Evolutionary conservation across 2,329 filamentous ascomycete genomes (phyloP), one percentile per base, ranked within the genome.

Genomic region (Cladosporium oxysporum): DNA sequence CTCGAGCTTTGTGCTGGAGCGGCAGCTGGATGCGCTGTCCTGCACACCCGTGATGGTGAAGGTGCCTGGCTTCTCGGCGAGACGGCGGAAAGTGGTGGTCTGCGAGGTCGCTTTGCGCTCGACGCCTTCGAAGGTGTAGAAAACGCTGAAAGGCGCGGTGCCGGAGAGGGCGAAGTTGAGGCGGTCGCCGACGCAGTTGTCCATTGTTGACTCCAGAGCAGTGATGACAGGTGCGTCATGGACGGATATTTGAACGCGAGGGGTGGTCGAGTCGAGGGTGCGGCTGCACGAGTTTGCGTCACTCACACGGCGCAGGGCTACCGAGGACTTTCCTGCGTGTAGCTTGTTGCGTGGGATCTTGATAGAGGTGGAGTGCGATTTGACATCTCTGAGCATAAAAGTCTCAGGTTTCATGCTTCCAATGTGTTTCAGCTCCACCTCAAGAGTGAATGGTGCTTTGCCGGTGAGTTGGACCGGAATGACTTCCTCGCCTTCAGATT

Each of bases 161-260:
- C 95, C 96, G 1, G 92, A 92, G 6, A 99, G 87, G 0, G 92
- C 93, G 80, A 97, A 99, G 3, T 91, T 91, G 70, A 99, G 90
- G 63, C 93, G 90, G 78, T 99, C 95, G 70, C 96, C 95, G 12
- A 99, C 93, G 78, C 95, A 99, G 80, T 94, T 97, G 80, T 99
- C 92, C 18, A 85, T 85, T 67, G 91, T 89, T 28, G 91, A 88
- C 75, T 98, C 93, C 41, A 97, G 84, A 3, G 94, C 88, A 66
- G 93, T 91, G 72, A 98, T 96, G 7, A 91, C 91, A 1, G 95
- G 95, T 0, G 95, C 92, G 73, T 98, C 93, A 72, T 93, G 96
- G 8, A 99, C 91, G 67, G 94, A 90, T 58, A 99, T 91, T 74
- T 96, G 91, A 18, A 99, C 92, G 10, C 91, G 88, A 0, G 92